Conservation (phyloP, 306 rosid genomes). For the Fragaria vesca region DNA sequence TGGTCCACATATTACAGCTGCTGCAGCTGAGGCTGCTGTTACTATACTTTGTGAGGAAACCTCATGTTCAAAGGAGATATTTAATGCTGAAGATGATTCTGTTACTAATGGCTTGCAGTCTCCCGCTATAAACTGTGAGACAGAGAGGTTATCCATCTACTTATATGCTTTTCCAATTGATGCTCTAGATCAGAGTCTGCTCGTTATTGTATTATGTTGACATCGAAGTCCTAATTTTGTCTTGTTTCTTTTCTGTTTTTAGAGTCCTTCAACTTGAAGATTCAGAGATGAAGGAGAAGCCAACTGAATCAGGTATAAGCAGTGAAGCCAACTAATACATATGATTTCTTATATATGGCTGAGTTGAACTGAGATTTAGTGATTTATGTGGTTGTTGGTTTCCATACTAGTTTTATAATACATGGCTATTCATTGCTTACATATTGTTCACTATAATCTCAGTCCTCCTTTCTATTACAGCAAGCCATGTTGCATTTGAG, state of each 20-base stretch:
- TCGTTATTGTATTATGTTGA: slow-evolving; percentile 9
- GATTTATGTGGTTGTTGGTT: background rate
- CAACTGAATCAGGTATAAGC: slow-evolving; percentile 54
- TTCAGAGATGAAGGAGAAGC: slow-evolving; percentile 41
- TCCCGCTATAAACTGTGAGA: slow-evolving; percentile 31
- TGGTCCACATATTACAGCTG: slow-evolving; percentile 73
- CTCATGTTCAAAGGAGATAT: slow-evolving; percentile 64
- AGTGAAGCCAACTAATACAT: slow-evolving; percentile 6
- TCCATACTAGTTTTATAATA: background rate
- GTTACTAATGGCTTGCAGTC: slow-evolving; percentile 32
- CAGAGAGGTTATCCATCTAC: slow-evolving; percentile 54
- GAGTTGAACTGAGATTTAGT: background rate
- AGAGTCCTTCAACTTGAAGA: slow-evolving; percentile 53
- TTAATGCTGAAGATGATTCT: slow-evolving; percentile 52
- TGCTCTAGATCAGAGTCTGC: background rate
- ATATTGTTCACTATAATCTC: slow-evolving; percentile 4
- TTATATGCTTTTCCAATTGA: background rate
- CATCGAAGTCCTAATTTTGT: slow-evolving; percentile 19
- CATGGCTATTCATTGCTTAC: background rate
- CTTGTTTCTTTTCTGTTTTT: slow-evolving; percentile 26
- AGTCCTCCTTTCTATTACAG: slow-evolving; percentile 33
- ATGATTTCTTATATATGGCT: background rate
- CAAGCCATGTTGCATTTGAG: slow-evolving; percentile 27
- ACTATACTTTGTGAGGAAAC: slow-evolving; percentile 72
- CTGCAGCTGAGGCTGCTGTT: slow-evolving; percentile 86